These are phyloP conservation scores for Suillus paluster DNA, from an alignment of 768 basidiomycete species.

Conservation along the genomic window DNA sequence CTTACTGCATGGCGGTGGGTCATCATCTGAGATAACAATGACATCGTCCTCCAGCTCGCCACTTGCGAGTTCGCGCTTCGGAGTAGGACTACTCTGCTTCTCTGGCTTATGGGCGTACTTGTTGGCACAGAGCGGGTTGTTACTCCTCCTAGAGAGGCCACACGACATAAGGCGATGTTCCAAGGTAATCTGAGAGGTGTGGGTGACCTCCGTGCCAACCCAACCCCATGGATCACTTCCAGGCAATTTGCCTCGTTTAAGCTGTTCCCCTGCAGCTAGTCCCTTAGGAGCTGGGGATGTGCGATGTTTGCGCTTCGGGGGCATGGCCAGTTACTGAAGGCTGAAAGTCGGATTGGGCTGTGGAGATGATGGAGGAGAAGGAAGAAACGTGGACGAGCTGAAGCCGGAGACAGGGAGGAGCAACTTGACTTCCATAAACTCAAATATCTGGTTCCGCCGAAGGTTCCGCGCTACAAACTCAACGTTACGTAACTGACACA, in stretches of 20 bases:
- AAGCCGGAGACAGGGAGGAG: conserved; percentile 5
- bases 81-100: conserved; percentile 16
- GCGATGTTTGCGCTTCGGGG: conserved; percentile 62
- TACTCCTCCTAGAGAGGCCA: conserved; percentile 60
- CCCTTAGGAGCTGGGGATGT: conserved; percentile 51
- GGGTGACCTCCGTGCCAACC: conserved; percentile 70
- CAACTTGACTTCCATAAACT: conserved; percentile 4
- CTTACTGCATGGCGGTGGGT: conserved; percentile 57
- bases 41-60: conserved; percentile 63
- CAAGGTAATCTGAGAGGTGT: conserved; percentile 60
- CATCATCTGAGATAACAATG: conserved; percentile 74
- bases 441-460: conserved; percentile 7
- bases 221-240: conserved; percentile 71
- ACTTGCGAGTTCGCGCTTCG: conserved; percentile 22
- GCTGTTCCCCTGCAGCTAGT: conserved; percentile 61
- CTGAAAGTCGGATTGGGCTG: background rate
- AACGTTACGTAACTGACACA: conserved; percentile 3
- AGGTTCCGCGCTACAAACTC: background rate
- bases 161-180: conserved; percentile 72
- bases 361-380: background rate
- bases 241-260: conserved; percentile 61
- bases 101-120: conserved; percentile 45
- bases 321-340: conserved; percentile 41
- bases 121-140: conserved; percentile 59
- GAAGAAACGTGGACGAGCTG: conserved; percentile 8